Base-by-base conservation (phyloP, 2,329 filamentous ascomycete genomes). In the Cladorrhinum sp. region DNA sequence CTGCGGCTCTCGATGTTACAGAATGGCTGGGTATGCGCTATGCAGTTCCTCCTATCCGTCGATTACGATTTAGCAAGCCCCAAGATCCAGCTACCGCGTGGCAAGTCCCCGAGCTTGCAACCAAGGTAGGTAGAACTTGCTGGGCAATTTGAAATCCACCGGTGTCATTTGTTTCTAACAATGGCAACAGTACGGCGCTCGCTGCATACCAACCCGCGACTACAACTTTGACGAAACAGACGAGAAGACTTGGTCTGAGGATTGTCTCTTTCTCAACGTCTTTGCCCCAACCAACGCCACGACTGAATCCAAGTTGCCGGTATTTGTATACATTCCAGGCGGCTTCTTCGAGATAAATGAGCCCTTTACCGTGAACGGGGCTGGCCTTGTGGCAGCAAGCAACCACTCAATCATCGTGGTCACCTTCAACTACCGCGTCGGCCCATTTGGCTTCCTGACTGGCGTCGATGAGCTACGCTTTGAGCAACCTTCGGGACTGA, bases 11-110 rank as follows among this genome's bases (percentile, higher is more conserved):
- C 66, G 87, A 86, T 1, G 76, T 92, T 52, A 85, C 82, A 2
- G 81, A 88, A 71, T 93, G 89, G 88, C 79, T 91, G 7, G 90
- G 89, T 1, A 84, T 95, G 64, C 84, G 89, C 49, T 95, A 85
- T 75, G 90, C 90, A 1, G 85, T 87, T 4, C 78, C 89, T 13
- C 90, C 90, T 0, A 59, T 89, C 1, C 87, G 86, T 1, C 67
- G 82, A 5, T 70, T 90, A 62, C 81, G 91, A 20, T 93, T 92
- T 69, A 77, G 80, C 57, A 84, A 85, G 12, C 89, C 91, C 0
- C 76, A 81, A 67, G 86, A 90, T 70, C 89, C 90, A 1, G 9
- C 32, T 64, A 20, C 8, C n/a, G 74, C n/a, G n/a, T n/a, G n/a
- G n/a, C n/a, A n/a, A 32, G 76, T 74, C 1, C 69, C 83, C 3